These are phyloP conservation scores for Biscogniauxia sp. DNA, from an alignment of 2,329 filamentous ascomycete genomes.

Conservation along the genomic window DNA sequence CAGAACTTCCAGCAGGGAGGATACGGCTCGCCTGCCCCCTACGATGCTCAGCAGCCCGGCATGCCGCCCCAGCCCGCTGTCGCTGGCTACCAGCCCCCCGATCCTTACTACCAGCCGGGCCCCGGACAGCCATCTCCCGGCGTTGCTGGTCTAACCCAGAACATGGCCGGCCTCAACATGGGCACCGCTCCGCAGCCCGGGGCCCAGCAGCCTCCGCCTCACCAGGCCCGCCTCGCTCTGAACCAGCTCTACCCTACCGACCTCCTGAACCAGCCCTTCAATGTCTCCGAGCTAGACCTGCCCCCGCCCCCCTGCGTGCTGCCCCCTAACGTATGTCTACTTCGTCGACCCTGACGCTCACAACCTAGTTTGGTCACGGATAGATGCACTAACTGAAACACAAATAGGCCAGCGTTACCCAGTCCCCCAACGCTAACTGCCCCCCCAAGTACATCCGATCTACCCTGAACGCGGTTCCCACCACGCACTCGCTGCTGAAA, in stretches of 20 bases:
- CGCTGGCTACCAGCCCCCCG: slow-evolving; percentile 66
- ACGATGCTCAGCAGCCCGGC: slow-evolving; percentile 42
- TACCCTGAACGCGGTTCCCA: slow-evolving; percentile 90
- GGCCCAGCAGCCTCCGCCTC: slow-evolving; percentile 49
- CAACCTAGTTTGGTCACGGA: not conserved
- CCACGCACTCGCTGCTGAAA: slow-evolving; percentile 88
- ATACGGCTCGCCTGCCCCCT: slow-evolving; percentile 33
- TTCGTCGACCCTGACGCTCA: not conserved
- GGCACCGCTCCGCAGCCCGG: slow-evolving; percentile 55
- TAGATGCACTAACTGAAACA: not conserved
- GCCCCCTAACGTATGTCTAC: slow-evolving; percentile 77
- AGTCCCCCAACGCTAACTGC: slow-evolving; percentile 88
- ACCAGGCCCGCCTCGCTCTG: slow-evolving; percentile 53
- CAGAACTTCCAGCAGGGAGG: slow-evolving; percentile 39
- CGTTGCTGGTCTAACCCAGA: slow-evolving; percentile 74
- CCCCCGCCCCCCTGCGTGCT: slow-evolving; percentile 89
- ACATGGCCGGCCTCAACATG: slow-evolving; percentile 84
- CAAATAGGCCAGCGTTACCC: slow-evolving; percentile 79
- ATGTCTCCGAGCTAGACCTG: slow-evolving; percentile 86
- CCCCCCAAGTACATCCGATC: slow-evolving; percentile 92
- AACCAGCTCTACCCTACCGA: slow-evolving; percentile 94
- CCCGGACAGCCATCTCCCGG: slow-evolving; percentile 45
- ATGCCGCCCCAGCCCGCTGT: slow-evolving; percentile 43
- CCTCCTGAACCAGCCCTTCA: slow-evolving; percentile 88
- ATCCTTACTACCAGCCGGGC: slow-evolving; percentile 62